Conservation (phyloP, 1,139 yeast species). For the Diutina sp. region DNA sequence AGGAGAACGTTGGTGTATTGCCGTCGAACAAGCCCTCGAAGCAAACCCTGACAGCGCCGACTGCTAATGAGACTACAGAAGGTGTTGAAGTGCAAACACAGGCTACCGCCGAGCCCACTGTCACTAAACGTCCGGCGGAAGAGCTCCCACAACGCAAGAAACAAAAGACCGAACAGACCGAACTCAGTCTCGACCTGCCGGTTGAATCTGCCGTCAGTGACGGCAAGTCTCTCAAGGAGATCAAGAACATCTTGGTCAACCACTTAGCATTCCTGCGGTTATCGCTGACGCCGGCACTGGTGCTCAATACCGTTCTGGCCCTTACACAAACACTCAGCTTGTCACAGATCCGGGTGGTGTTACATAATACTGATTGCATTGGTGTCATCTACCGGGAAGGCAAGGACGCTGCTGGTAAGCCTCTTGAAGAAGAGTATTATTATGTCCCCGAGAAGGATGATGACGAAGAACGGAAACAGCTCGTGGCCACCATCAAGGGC, state of each 20-base stretch:
- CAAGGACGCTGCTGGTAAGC: conserved; percentile 93
- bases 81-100: not conserved
- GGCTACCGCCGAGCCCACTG: not conserved
- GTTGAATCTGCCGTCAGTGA: not conserved
- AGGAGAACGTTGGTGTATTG: not conserved
- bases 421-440: conserved; percentile 85
- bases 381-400: conserved; percentile 84
- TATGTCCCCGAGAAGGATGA: conserved; percentile 75
- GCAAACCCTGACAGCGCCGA: not conserved
- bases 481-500: conserved; percentile 72
- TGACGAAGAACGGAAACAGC: conserved; percentile 51
- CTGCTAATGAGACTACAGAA: not conserved
- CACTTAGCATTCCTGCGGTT: conserved; percentile 85
- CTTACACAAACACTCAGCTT: conserved; percentile 16
- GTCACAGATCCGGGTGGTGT: conserved; percentile 38
- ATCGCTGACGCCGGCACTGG: conserved; percentile 72
- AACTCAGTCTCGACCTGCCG: not conserved
- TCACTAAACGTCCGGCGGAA: not conserved
- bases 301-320: conserved; percentile 38
- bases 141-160: not conserved
- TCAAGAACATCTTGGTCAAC: conserved; percentile 58
- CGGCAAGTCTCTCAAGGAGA: conserved; percentile 15
- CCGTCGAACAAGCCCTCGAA: not conserved
- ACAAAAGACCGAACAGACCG: not conserved
- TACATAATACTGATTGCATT: conserved; percentile 40